Evolutionary conservation across 495 filamentous ascomycete genomes (phyloP), one percentile per base, ranked within the genome.

Genomic region (Thozetella sp.): DNA sequence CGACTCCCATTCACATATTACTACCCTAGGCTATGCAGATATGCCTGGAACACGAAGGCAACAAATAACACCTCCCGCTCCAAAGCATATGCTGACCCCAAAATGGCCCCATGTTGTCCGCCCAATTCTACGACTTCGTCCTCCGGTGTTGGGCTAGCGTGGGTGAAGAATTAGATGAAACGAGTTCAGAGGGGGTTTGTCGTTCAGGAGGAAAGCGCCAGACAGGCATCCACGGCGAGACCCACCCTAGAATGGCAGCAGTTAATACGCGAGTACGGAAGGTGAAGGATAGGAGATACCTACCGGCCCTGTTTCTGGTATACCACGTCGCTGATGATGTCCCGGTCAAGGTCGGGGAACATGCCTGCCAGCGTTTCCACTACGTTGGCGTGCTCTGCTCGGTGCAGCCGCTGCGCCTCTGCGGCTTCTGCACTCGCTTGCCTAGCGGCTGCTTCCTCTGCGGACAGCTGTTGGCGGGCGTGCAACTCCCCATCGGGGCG

Each of bases 381-480:
- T 3, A 99, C 88, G 67, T 91, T 91, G 45, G 85, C 80, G 70
- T 98, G 93, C 78, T 99, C 95, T 27, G 85, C 88, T 51, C 88
- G 81, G 58, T 93, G 89, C 61, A 99, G 90, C 48, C 90, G 81
- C 52, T 90, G 86, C 25, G 94, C 94, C 72, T 98, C 92, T 11
- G 93, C 96, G 25, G 86, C 86, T 73, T 99, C 95, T 0, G 92
- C 94, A 57, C 91, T 95, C 2, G 96, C 96, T 70, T 98, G 95
- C 17, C 91, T 82, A 22, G 93, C 93, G n/a, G 93, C 95, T 26
- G 93, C 90, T 70, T 98, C 94, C 75, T 96, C 92, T 6, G 92
- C 91, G 20, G 80, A 85, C 45, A 89, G 60, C 25, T 77, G 72
- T 53, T 74, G 73, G 56, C 74, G 72, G 53, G 76, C 71, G 2